Percentiles rank a stretch among this genome's conserved stretches.
Conservation (phyloP, 441 rosid species). For the Macaranga tanarius region DNA sequence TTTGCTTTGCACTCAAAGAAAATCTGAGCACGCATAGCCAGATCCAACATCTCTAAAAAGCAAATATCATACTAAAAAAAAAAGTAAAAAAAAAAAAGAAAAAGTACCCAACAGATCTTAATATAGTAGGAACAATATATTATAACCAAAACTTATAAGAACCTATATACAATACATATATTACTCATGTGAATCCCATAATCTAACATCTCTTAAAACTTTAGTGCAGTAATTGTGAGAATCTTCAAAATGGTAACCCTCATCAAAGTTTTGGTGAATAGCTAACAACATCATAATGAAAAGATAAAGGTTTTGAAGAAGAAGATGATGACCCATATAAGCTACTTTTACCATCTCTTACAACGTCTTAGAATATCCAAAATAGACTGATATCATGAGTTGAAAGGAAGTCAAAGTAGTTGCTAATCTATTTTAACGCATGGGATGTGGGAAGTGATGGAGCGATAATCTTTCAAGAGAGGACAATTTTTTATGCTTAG, state of each 20-base stretch:
- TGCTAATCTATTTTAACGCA: no score
- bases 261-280: conserved; percentile 79
- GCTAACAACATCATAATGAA: conserved; percentile 72
- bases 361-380: no score
- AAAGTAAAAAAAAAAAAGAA: no score
- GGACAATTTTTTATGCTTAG: no score
- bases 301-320: conserved; percentile 44
- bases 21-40: no score
- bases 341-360: conserved; percentile 42
- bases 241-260: conserved; percentile 40
- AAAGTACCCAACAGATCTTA: background rate
- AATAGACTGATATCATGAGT: no score
- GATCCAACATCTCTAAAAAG: no score
- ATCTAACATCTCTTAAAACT: conserved; percentile 23
- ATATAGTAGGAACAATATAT: background rate
- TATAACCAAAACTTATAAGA: background rate
- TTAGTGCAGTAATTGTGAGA: conserved; percentile 22
- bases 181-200: conserved; percentile 30
- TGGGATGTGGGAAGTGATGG: no score
- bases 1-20: no score
- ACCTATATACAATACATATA: background rate
- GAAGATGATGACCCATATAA: conserved; percentile 22
- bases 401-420: no score
- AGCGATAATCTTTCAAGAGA: no score
- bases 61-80: no score